Percentiles rank a stretch among this genome's conserved stretches.
Conservation (phyloP, 805 yeast genomes). For the Ogataea kodamae region DNA sequence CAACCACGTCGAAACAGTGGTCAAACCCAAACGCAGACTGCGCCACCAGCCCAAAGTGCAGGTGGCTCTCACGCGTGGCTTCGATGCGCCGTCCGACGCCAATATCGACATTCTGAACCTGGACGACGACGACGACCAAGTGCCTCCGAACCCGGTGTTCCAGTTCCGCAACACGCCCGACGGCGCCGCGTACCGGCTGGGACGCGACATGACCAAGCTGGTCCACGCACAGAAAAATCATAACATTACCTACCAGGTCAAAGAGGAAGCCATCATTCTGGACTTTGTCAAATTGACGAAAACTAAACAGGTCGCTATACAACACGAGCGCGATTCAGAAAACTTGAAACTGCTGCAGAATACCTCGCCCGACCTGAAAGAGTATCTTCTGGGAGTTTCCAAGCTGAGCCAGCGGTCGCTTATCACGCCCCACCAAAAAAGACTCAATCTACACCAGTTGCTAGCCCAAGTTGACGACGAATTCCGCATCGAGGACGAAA, state of each 20-base stretch:
- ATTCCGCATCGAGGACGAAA: conserved; percentile 17
- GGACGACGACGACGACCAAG: conserved; percentile 32
- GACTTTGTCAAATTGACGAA: conserved; percentile 63
- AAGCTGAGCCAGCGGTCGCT: conserved; percentile 33
- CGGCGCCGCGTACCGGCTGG: conserved; percentile 31
- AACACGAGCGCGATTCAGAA: conserved; percentile 33
- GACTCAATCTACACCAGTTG: conserved; percentile 46
- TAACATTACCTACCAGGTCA: conserved; percentile 54
- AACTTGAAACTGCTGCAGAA: conserved; percentile 33
- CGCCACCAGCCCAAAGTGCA: conserved; percentile 52
- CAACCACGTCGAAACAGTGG: conserved; percentile 60
- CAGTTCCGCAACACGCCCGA: conserved; percentile 31
- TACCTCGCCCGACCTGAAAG: conserved; percentile 24
- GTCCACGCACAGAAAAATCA: conserved; percentile 14
- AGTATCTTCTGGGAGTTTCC: conserved; percentile 32
- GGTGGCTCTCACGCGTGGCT: conserved; percentile 51
- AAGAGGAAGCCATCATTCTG: conserved; percentile 62
- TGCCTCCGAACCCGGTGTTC: conserved; percentile 37
- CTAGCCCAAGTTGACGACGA: conserved; percentile 37
- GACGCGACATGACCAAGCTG: conserved; percentile 25
- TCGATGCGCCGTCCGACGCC: conserved; percentile 38
- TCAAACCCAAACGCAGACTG: conserved; percentile 47
- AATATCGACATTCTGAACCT: conserved; percentile 51
- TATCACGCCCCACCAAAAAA: conserved; percentile 29
- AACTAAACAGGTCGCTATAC: conserved; percentile 32